Conservation (phyloP, 805 yeast species). For the Ogataea paraovalis region DNA sequence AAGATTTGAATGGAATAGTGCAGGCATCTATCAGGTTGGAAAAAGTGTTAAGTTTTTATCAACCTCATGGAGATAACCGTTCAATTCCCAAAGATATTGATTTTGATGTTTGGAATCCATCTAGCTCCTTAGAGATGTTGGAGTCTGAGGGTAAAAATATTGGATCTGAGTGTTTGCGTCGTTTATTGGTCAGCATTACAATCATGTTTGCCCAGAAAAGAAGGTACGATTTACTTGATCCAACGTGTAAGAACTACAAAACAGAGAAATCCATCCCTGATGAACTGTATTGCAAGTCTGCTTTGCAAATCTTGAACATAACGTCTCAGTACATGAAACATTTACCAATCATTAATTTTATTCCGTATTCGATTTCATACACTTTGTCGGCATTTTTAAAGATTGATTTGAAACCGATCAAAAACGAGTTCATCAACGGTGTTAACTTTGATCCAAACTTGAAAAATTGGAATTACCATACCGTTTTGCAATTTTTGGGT, state of each 20-base stretch:
- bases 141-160: constrained; percentile 8
- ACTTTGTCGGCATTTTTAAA: constrained; percentile 17
- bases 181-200: constrained; percentile 17
- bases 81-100: constrained; percentile 25
- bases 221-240: constrained; percentile 16
- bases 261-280: constrained; percentile 17
- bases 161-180: constrained; percentile 16
- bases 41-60: constrained; percentile 34
- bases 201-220: constrained; percentile 20
- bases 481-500: constrained; percentile 9
- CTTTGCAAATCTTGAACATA: constrained; percentile 18
- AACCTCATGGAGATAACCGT: constrained; percentile 30
- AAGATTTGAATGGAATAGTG: constrained; percentile 29
- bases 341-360: constrained; percentile 16
- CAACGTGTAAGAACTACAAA: constrained; percentile 7
- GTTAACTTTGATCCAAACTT: constrained; percentile 8
- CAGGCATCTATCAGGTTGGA: constrained; percentile 32
- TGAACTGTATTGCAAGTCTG: constrained; percentile 14
- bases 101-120: constrained; percentile 17
- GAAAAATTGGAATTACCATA: constrained; percentile 11
- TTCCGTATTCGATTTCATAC: constrained; percentile 17
- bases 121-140: constrained; percentile 7
- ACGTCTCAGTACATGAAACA: constrained; percentile 10
- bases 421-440: constrained; percentile 14
- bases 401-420: constrained; percentile 12